Conservation (phyloP, 2,329 filamentous ascomycete genomes). For the Aspergillus brasiliensis region DNA sequence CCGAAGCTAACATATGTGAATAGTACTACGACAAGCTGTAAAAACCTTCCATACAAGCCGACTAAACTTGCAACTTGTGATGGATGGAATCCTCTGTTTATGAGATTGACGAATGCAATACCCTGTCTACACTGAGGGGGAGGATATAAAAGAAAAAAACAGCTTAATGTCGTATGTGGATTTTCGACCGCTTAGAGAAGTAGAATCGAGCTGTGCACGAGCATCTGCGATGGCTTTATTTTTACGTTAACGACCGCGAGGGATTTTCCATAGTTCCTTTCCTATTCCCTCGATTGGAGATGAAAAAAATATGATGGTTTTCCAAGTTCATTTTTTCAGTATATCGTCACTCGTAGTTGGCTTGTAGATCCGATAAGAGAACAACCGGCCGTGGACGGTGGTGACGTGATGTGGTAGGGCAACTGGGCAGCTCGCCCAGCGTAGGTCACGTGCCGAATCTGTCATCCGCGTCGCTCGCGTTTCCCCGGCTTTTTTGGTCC, state of each 20-base stretch:
- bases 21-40: slow-evolving; percentile 99
- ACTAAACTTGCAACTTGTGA: slow-evolving; percentile 45
- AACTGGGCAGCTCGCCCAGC: not conserved
- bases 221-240: slow-evolving; percentile 33
- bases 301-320: slow-evolving; percentile 32
- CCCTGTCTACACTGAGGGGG: slow-evolving; percentile 32
- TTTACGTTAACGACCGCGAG: slow-evolving; percentile 34
- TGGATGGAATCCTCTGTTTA: slow-evolving; percentile 42
- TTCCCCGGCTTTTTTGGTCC: slow-evolving; percentile 20
- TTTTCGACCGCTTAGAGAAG: slow-evolving; percentile 32
- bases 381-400: not conserved
- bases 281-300: slow-evolving; percentile 31
- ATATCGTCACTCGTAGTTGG: not conserved
- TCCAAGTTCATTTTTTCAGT: slow-evolving; percentile 9
- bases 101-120: slow-evolving; percentile 49
- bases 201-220: slow-evolving; percentile 33
- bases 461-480: slow-evolving; percentile 26
- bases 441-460: slow-evolving; percentile 17
- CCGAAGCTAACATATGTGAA: slow-evolving; percentile 27
- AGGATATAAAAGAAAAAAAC: slow-evolving; percentile 30
- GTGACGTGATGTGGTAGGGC: not conserved
- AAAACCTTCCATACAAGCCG: slow-evolving; percentile 46
- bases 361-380: too few relatives aligned
- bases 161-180: slow-evolving; percentile 36
- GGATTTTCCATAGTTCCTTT: slow-evolving; percentile 28